phyloP scores from a whole-genome alignment of 1,284 basidiomycete genomes.

The Austroboletus niveus region DNA sequence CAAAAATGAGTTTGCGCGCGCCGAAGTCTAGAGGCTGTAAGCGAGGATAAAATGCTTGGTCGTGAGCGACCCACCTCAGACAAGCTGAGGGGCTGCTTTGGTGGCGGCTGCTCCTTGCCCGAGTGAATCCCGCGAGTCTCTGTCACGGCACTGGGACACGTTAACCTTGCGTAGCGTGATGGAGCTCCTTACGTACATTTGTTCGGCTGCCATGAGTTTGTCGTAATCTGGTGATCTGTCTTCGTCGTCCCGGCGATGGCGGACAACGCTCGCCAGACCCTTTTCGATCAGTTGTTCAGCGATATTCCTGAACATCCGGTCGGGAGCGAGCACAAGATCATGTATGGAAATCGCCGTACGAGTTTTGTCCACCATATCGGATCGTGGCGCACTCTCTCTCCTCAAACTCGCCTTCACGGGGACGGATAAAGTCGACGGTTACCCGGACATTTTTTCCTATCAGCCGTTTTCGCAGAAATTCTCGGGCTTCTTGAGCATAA shows the following conservation, averaged over 20 bases:
- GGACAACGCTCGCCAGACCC: slow-evolving; percentile 85
- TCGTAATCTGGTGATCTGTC: slow-evolving; percentile 93
- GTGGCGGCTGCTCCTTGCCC: slow-evolving; percentile 80
- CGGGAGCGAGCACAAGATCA: slow-evolving; percentile 5
- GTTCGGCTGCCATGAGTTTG: slow-evolving; percentile 93
- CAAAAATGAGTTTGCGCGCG: slow-evolving; percentile 82
- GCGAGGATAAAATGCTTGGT: slow-evolving; percentile 2
- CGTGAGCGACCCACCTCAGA: slow-evolving; percentile 59
- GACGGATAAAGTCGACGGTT: slow-evolving; percentile 84
- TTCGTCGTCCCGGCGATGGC: slow-evolving; percentile 94
- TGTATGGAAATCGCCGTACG: slow-evolving; percentile 43
- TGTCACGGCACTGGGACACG: slow-evolving; percentile 58
- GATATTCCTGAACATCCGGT: slow-evolving; percentile 65
- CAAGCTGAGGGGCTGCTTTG: slow-evolving; percentile 77
- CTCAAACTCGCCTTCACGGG: slow-evolving; percentile 91
- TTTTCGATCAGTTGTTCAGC: slow-evolving; percentile 93
- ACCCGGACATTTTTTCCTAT: slow-evolving; percentile 90
- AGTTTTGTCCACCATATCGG: slow-evolving; percentile 76
- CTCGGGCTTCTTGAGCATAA: slow-evolving; percentile 90
- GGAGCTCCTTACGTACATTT: slow-evolving; percentile 53
- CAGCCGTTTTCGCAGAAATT: slow-evolving; percentile 86
- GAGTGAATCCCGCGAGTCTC: slow-evolving; percentile 91
- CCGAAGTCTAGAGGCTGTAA: slow-evolving; percentile 48
- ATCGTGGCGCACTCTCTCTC: slow-evolving; percentile 90
- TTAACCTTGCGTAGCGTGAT: background rate